Percentiles rank a stretch among this genome's conserved stretches.
Conservation (phyloP, 179 eudicot genomes). For the Patellifolia procumbens region DNA sequence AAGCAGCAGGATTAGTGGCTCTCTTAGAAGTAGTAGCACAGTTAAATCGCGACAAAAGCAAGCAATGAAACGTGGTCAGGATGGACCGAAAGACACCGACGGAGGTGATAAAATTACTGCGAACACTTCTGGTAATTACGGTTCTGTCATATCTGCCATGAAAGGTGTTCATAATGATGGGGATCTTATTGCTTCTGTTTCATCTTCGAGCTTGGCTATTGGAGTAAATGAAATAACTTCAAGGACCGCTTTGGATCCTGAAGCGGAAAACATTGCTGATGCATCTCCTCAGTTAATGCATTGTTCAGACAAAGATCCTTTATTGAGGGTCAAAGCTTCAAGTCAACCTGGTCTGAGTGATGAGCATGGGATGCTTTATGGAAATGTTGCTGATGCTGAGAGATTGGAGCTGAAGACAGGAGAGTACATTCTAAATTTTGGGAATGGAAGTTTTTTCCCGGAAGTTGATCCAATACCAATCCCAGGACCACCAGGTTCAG, state of each 20-base stretch:
- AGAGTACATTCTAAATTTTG: conserved; percentile 35
- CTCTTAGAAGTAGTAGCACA: conserved; percentile 19
- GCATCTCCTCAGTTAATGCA: conserved; percentile 20
- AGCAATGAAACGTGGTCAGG: conserved; percentile 24
- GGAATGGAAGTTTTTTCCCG: conserved; percentile 37
- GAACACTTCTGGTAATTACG: conserved; percentile 23
- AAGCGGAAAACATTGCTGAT: conserved; percentile 27
- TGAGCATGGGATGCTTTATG: conserved; percentile 37
- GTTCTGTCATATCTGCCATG: conserved; percentile 17
- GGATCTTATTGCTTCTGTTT: conserved; percentile 30
- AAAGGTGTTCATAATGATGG: conserved; percentile 25
- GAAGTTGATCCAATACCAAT: conserved; percentile 75
- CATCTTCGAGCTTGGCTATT: conserved; percentile 28
- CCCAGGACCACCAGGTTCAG: conserved; percentile 95
- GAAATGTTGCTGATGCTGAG: conserved; percentile 34
- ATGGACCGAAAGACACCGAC: conserved; percentile 22
- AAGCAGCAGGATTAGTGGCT: conserved; percentile 1
- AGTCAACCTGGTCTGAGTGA: conserved; percentile 26
- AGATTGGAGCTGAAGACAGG: conserved; percentile 25
- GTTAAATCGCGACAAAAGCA: conserved; percentile 31
- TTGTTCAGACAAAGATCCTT: conserved; percentile 23
- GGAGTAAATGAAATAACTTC: conserved; percentile 33
- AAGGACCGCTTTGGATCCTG: conserved; percentile 38
- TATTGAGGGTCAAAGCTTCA: conserved; percentile 26
- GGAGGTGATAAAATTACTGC: conserved; percentile 24